phyloP scores from a whole-genome alignment of 176 grass and related monocot genomes.

The Chrysopogon serrulatus region DNA sequence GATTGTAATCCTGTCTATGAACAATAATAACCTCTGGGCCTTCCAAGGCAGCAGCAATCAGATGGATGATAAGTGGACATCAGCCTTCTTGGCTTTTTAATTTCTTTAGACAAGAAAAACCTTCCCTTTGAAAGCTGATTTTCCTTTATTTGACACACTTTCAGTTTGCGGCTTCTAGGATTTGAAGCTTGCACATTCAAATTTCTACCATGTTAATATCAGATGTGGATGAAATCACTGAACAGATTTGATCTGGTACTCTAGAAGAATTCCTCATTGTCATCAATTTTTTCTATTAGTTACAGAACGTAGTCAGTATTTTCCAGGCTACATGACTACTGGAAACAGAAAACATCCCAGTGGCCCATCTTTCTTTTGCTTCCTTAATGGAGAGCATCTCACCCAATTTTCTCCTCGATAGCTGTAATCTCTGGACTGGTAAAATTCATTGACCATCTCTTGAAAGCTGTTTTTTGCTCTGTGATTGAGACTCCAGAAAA shows the following conservation, averaged over 20 bases:
- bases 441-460: conserved; percentile 70
- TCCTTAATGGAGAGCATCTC: conserved; percentile 80
- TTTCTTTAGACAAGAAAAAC: conserved; percentile 72
- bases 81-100: conserved; percentile 48
- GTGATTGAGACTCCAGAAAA: conserved; percentile 71
- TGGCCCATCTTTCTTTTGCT: conserved; percentile 35
- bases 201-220: conserved; percentile 44
- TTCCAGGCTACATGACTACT: not conserved
- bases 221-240: conserved; percentile 40
- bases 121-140: conserved; percentile 63
- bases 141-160: conserved; percentile 42
- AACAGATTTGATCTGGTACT: conserved; percentile 47
- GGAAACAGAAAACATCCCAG: not conserved
- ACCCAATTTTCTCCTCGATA: conserved; percentile 57
- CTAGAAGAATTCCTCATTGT: conserved; percentile 20
- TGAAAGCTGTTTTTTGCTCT: conserved; percentile 83
- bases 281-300: conserved; percentile 26
- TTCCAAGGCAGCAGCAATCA: conserved; percentile 12
- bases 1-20: not conserved
- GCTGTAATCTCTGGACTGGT: conserved; percentile 29
- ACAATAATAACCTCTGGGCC: not conserved
- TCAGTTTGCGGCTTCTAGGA: conserved; percentile 29
- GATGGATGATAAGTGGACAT: conserved; percentile 16
- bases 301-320: conserved; percentile 9
- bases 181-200: conserved; percentile 31